Conservation (phyloP, 257 asterid genomes). For the Primulina tabacum region DNA sequence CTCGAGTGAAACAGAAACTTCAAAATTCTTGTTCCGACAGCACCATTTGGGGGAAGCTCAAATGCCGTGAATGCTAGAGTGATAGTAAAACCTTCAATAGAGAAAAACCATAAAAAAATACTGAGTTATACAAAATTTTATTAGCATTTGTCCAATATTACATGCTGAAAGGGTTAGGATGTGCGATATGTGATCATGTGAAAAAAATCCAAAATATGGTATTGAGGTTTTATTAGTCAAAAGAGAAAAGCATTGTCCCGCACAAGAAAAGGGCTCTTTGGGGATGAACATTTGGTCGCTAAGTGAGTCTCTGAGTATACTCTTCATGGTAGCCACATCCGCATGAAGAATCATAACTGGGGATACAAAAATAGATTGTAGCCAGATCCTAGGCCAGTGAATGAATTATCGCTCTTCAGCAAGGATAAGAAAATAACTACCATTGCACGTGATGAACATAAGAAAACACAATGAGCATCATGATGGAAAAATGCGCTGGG, state of each 20-base stretch:
- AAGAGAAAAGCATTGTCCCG: background rate
- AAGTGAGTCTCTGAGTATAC: background rate
- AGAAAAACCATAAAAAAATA: constrained; percentile 26
- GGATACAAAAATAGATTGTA: background rate
- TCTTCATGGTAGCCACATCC: background rate
- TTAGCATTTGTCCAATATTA: constrained; percentile 16
- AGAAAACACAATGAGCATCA: background rate
- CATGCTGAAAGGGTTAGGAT: constrained; percentile 2
- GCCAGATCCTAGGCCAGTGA: background rate
- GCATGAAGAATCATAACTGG: background rate
- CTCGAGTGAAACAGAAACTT: constrained; percentile 93
- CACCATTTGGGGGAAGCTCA: constrained; percentile 97
- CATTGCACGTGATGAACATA: background rate
- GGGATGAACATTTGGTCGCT: background rate
- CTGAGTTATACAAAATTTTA: constrained; percentile 20
- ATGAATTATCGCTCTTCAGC: background rate
- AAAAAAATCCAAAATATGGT: constrained; percentile 2
- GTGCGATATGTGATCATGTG: background rate
- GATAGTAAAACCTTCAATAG: constrained; percentile 73
- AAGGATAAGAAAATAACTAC: background rate
- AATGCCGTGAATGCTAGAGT: constrained; percentile 96
- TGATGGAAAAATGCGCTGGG: background rate
- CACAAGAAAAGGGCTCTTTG: background rate
- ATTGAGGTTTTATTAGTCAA: background rate
- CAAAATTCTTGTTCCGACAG: constrained; percentile 85